A percentile compares a stretch with the other conserved stretches of the same genome.
phyloP scores from a whole-genome alignment of 768 basidiomycete species.

The Suillus alpinus region DNA sequence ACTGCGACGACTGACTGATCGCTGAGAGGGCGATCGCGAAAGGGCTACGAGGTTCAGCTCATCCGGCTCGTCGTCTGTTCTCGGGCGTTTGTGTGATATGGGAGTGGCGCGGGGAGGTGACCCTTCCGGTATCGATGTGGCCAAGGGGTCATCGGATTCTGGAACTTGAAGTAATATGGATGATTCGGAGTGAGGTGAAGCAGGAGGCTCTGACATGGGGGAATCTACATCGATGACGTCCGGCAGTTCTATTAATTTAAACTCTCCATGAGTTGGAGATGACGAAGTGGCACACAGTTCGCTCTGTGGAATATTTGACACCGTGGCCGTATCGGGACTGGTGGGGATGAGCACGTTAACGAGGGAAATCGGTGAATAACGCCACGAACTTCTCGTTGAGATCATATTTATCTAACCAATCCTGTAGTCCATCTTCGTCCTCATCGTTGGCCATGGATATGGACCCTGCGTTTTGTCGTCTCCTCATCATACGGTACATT shows the following conservation, averaged over 20 bases:
- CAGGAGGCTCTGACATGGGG: constrained; percentile 33
- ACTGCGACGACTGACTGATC: constrained; percentile 16
- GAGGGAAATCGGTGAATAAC: constrained; percentile 2
- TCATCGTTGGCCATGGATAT: constrained; percentile 36
- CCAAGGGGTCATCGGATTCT: constrained; percentile 18
- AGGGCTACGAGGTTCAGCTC: constrained; percentile 4
- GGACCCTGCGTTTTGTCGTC: constrained; percentile 44
- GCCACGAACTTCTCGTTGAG: constrained; percentile 47
- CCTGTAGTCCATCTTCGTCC: constrained; percentile 38
- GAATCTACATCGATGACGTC: constrained; percentile 23
- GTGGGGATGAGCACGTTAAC: constrained; percentile 8
- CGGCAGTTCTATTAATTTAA: constrained; percentile 8
- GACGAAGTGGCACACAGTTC: constrained; percentile 26
- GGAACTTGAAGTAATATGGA: constrained; percentile 23
- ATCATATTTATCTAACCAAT: constrained; percentile 58
- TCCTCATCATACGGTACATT: constrained; percentile 65
- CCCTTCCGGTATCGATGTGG: constrained; percentile 11
- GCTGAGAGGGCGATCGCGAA: constrained; percentile 20
- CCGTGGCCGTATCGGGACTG: constrained; percentile 42
- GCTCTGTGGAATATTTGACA: constrained; percentile 34
- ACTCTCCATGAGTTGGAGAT: constrained; percentile 11
- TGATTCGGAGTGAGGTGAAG: constrained; percentile 25
- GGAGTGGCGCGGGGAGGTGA: constrained; percentile 17
- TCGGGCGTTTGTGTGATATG: constrained; percentile 9
- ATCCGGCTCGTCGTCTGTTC: constrained; percentile 10